Evolutionary conservation across 1,284 basidiomycete species (phyloP).

Genomic region (Mycena sp.): DNA sequence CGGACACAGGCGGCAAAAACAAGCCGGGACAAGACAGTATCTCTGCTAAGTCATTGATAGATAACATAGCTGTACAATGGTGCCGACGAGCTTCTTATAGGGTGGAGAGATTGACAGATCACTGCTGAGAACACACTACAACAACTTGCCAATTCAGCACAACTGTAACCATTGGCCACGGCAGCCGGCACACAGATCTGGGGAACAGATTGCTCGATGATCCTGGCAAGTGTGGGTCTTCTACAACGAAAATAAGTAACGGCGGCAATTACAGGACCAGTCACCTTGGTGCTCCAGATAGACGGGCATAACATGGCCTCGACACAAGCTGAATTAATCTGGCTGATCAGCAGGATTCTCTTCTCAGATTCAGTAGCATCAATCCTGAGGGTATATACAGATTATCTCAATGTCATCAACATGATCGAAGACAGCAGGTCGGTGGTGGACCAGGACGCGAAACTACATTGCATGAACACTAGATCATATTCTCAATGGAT

Average conservation of each 20-base stretch:
- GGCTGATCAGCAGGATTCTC: neutral
- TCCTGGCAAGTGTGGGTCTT: conserved; percentile 25
- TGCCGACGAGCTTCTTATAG: neutral
- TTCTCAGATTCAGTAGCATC: neutral
- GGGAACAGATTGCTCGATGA: conserved; percentile 36
- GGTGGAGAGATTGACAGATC: neutral
- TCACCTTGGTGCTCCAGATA: neutral
- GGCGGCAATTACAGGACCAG: neutral
- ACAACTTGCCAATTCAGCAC: neutral
- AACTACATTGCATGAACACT: no score
- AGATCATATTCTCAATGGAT: neutral
- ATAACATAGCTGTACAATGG: neutral
- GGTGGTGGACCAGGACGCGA: no score
- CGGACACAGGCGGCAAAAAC: neutral
- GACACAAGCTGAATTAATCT: neutral
- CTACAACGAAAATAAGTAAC: conserved; percentile 27
- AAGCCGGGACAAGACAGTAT: neutral
- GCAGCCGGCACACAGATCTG: conserved; percentile 3
- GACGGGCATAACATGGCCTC: neutral
- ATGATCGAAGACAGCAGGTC: no score
- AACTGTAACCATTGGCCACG: neutral
- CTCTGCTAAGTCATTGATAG: neutral
- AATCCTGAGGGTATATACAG: neutral
- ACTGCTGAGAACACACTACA: neutral
- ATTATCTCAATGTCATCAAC: neutral